A percentile compares a stretch with the other conserved stretches of the same genome.
Conservation (phyloP, 2,329 filamentous ascomycete genomes). For the Sporothrix luriei region DNA sequence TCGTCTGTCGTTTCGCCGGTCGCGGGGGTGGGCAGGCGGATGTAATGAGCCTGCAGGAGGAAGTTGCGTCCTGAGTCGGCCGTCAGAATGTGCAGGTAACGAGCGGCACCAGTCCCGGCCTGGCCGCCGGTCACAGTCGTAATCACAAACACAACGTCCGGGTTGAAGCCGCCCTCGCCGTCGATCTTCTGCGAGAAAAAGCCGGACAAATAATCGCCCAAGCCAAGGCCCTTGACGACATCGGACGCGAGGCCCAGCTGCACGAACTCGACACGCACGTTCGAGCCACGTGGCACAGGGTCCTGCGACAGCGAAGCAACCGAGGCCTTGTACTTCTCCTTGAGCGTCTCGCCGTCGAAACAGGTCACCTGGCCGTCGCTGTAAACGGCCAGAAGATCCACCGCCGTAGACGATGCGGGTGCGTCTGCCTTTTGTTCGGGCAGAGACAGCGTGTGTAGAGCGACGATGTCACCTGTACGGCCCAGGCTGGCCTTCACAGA, state of each 20-base stretch:
- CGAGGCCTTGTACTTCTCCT: constrained; percentile 53
- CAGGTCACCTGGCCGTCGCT: constrained; percentile 63
- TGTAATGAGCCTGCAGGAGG: constrained; percentile 38
- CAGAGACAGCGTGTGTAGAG: constrained; percentile 45
- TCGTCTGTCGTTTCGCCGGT: constrained; percentile 7
- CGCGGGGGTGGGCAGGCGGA: constrained; percentile 31
- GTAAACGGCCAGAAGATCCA: constrained; percentile 59
- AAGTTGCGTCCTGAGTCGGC: constrained; percentile 35
- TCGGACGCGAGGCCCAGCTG: constrained; percentile 52
- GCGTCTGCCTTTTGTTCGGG: not conserved
- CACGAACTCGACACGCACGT: constrained; percentile 55
- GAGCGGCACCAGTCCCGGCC: constrained; percentile 33
- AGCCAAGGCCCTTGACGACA: constrained; percentile 58
- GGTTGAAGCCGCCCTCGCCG: constrained; percentile 49
- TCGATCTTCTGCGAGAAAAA: constrained; percentile 54
- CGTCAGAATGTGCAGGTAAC: constrained; percentile 45
- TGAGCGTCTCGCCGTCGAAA: constrained; percentile 59
- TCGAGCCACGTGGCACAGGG: constrained; percentile 41
- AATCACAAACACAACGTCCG: constrained; percentile 59
- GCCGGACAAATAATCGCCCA: constrained; percentile 56
- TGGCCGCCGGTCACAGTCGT: constrained; percentile 44
- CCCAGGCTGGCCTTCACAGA: constrained; percentile 48
- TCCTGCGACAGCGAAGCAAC: constrained; percentile 50
- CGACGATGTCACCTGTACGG: constrained; percentile 47
- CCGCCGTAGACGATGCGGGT: not conserved